These are phyloP conservation scores for Microdochium trichocladiopsis DNA, from an alignment of 2,329 filamentous ascomycete species.

Conservation along the genomic window DNA sequence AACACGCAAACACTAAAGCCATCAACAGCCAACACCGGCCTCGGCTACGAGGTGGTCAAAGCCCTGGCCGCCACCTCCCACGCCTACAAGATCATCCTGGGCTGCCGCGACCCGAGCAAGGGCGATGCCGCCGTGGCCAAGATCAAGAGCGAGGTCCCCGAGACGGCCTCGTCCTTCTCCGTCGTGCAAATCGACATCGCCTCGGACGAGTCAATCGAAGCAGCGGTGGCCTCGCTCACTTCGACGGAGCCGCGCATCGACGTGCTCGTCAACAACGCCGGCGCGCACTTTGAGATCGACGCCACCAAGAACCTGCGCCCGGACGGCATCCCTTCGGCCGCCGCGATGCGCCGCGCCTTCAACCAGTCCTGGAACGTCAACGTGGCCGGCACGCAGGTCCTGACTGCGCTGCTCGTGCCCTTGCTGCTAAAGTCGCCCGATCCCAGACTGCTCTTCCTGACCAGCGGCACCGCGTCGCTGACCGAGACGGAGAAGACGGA, in stretches of 20 bases:
- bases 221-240: constrained; percentile 9
- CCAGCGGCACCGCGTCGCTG: constrained; percentile 31
- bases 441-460: constrained; percentile 39
- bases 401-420: constrained; percentile 27
- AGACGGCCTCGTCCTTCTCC: constrained; percentile 1
- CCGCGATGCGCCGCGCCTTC: constrained; percentile 25
- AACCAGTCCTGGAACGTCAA: constrained; percentile 35
- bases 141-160: constrained; percentile 16
- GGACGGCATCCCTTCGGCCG: constrained; percentile 11
- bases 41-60: not conserved
- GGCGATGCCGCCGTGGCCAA: constrained; percentile 5
- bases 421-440: constrained; percentile 33
- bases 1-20: not conserved
- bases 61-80: not conserved
- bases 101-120: not conserved
- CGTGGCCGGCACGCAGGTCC: constrained; percentile 27
- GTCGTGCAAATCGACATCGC: constrained; percentile 14
- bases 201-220: constrained; percentile 14
- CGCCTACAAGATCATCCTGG: constrained; percentile 1
- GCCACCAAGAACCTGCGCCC: too few species aligned
- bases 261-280: constrained; percentile 9
- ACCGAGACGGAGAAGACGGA: constrained; percentile 13
- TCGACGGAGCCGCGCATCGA: constrained; percentile 12
- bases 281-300: constrained; percentile 11
- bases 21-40: not conserved